Evolutionary conservation across 2,329 filamentous ascomycete species (phyloP).

Genomic region (Rhinocladiella similis): DNA sequence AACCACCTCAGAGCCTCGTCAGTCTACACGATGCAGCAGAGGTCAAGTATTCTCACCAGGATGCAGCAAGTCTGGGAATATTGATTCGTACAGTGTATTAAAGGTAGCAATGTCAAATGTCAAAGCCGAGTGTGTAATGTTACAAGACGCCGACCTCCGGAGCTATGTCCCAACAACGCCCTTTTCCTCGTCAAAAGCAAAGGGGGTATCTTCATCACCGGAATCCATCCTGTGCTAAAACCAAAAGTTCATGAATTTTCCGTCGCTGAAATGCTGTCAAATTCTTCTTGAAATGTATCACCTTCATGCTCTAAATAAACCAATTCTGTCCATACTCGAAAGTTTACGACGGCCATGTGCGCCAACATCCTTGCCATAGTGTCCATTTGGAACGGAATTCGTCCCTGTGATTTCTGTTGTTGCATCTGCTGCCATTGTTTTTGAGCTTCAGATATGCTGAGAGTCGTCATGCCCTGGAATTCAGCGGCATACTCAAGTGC

Average conservation of each 20-base stretch:
- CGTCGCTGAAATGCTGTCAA: not conserved
- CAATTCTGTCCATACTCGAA: slow-evolving; percentile 81
- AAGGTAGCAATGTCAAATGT: not conserved
- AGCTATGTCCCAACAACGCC: not conserved
- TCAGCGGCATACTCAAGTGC: slow-evolving; percentile 33
- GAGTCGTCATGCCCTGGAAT: slow-evolving; percentile 43
- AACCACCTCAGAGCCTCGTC: not conserved
- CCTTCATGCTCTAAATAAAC: slow-evolving; percentile 54
- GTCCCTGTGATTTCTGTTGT: slow-evolving; percentile 16
- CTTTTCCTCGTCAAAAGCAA: not conserved
- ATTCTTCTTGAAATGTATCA: not conserved
- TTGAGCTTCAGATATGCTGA: slow-evolving; percentile 47
- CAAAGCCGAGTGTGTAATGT: not conserved
- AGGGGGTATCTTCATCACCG: not conserved
- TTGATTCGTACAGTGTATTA: not conserved
- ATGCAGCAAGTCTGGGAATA: not conserved
- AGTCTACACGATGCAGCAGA: not conserved
- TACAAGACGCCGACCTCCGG: not conserved
- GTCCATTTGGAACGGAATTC: slow-evolving; percentile 37
- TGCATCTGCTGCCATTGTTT: slow-evolving; percentile 30
- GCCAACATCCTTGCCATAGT: slow-evolving; percentile 72
- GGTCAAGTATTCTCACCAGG: no score
- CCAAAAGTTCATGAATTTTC: not conserved
- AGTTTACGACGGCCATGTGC: slow-evolving; percentile 83
- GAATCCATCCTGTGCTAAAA: not conserved